These are phyloP conservation scores for Crinitomyces ghanaensis DNA, from an alignment of 805 yeast genomes.

Conservation along the genomic window DNA sequence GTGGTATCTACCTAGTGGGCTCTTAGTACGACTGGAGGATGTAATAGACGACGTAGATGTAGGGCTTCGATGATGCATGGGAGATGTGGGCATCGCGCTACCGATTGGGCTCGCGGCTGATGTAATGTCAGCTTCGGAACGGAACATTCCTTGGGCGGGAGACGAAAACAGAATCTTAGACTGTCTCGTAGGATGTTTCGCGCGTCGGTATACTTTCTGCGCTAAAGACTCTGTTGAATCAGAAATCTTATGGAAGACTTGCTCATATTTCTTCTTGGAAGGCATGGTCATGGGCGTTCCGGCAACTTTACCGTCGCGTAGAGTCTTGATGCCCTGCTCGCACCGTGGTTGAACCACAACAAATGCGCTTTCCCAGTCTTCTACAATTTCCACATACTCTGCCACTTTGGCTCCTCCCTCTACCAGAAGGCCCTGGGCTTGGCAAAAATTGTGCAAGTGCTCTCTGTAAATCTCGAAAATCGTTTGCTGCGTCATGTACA, in stretches of 20 bases:
- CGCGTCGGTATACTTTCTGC: constrained; percentile 8
- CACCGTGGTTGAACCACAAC: constrained; percentile 17
- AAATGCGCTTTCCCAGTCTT: constrained; percentile 22
- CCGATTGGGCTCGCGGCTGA: background rate
- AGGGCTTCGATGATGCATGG: constrained; percentile 6
- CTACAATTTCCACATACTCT: constrained; percentile 14
- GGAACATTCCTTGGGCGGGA: constrained; percentile 19
- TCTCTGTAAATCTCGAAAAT: constrained; percentile 18
- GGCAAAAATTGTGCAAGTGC: constrained; percentile 15
- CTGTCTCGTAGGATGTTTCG: constrained; percentile 12
- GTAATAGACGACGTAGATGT: constrained; percentile 6
- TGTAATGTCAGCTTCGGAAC: constrained; percentile 17
- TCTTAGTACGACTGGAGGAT: too few species aligned
- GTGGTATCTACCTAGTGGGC: too few species aligned
- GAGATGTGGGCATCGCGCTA: background rate
- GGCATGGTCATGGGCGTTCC: constrained; percentile 19
- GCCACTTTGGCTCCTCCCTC: constrained; percentile 5
- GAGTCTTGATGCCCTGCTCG: constrained; percentile 19
- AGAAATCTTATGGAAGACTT: constrained; percentile 26
- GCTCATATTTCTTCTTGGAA: constrained; percentile 8
- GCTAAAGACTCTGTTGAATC: constrained; percentile 19
- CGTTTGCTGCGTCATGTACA: constrained; percentile 20
- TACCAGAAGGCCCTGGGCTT: constrained; percentile 16
- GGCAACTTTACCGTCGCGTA: constrained; percentile 21
- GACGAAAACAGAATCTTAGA: constrained; percentile 14